A percentile compares a stretch with the other conserved stretches of the same genome.
phyloP scores from a whole-genome alignment of 2,329 filamentous ascomycete species.

The Botrytis galanthina region DNA sequence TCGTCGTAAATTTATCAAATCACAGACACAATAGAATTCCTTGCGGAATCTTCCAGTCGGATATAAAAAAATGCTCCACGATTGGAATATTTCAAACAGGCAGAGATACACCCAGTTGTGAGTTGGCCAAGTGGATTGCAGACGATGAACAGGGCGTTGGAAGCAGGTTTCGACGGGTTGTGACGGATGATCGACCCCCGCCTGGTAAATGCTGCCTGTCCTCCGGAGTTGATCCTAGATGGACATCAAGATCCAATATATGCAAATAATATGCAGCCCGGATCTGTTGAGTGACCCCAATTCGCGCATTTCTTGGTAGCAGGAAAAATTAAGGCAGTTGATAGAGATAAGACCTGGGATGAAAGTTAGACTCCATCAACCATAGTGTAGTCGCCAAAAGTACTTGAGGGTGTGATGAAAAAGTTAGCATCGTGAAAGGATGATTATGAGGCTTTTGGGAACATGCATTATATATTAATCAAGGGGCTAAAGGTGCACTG shows the following conservation, averaged over 20 bases:
- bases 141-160: slow-evolving; percentile 11
- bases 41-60: background rate
- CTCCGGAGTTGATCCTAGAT: slow-evolving; percentile 26
- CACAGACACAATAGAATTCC: background rate
- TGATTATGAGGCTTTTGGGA: slow-evolving; percentile 12
- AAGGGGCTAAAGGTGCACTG: slow-evolving; percentile 18
- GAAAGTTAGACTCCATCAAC: background rate
- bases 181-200: slow-evolving; percentile 31
- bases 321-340: slow-evolving; percentile 3
- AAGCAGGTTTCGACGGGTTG: slow-evolving; percentile 30
- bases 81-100: background rate
- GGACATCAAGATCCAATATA: slow-evolving; percentile 35
- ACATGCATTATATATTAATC: slow-evolving; percentile 18
- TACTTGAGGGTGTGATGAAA: slow-evolving; percentile 8
- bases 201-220: slow-evolving; percentile 26
- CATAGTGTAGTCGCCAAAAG: background rate
- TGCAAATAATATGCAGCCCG: slow-evolving; percentile 30
- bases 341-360: slow-evolving; percentile 5
- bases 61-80: background rate
- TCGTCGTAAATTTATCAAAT: slow-evolving; percentile 17
- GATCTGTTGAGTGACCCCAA: slow-evolving; percentile 27
- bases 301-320: slow-evolving; percentile 15
- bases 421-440: slow-evolving; percentile 7
- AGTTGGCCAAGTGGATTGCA: slow-evolving; percentile 12
- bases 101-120: background rate